Percentiles rank a stretch among this genome's conserved stretches.
Evolutionary conservation across 2,329 filamentous ascomycete genomes (phyloP).

Genomic region (Fusarium virguliforme): DNA sequence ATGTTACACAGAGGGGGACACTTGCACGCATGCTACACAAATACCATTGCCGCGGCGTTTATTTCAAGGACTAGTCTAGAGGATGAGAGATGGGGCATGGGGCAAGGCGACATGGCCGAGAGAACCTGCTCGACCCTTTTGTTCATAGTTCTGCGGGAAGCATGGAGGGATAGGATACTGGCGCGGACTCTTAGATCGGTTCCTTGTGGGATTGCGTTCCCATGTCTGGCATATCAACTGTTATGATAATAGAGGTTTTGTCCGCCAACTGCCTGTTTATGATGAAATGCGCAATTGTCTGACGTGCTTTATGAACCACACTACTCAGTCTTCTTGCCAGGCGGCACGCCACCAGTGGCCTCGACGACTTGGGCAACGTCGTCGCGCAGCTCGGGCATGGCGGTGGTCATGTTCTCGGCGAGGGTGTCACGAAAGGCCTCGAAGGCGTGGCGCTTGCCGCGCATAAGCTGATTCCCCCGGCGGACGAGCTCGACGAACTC

Average conservation of each 20-base stretch:
- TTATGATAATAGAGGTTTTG: slow-evolving; percentile 46
- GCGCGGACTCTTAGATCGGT: slow-evolving; percentile 39
- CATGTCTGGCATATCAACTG: slow-evolving; percentile 34
- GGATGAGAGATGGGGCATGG: slow-evolving; percentile 31
- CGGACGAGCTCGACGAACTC: slow-evolving; percentile 81
- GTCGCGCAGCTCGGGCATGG: slow-evolving; percentile 72
- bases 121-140: slow-evolving; percentile 25
- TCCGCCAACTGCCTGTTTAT: neutral
- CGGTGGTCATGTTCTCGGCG: slow-evolving; percentile 70
- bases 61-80: slow-evolving; percentile 46
- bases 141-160: slow-evolving; percentile 18
- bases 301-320: neutral
- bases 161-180: slow-evolving; percentile 23
- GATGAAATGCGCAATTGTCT: neutral
- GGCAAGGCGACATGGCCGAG: slow-evolving; percentile 17
- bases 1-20: slow-evolving; percentile 27
- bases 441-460: slow-evolving; percentile 76
- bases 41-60: slow-evolving; percentile 54
- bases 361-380: slow-evolving; percentile 69
- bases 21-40: slow-evolving; percentile 41
- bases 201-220: slow-evolving; percentile 32
- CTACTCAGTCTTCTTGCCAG: slow-evolving; percentile 31
- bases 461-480: slow-evolving; percentile 76
- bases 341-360: slow-evolving; percentile 59
- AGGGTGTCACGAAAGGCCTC: slow-evolving; percentile 73